These are phyloP conservation scores for Trichoderma harzianum DNA, from an alignment of 2,329 filamentous ascomycete genomes.

Conservation along the genomic window DNA sequence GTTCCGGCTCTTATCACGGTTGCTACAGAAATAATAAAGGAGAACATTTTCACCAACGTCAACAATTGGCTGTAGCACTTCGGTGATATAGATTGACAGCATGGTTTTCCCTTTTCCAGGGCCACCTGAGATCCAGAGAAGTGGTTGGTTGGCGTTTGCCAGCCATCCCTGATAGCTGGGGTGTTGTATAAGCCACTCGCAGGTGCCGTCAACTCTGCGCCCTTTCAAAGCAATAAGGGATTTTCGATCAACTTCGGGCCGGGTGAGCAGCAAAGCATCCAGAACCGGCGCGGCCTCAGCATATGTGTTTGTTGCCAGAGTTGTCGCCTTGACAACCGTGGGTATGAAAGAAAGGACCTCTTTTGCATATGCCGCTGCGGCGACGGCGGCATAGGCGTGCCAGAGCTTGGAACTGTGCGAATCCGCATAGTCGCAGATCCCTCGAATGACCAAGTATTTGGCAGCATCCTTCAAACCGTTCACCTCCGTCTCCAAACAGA, in stretches of 20 bases:
- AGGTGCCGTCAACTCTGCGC: constrained; percentile 1
- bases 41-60: background rate
- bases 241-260: background rate
- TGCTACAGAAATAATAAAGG: constrained; percentile 5
- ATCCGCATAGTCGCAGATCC: constrained; percentile 3
- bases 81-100: constrained; percentile 3
- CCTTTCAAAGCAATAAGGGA: constrained; percentile 2
- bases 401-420: background rate
- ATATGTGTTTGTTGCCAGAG: constrained; percentile 6
- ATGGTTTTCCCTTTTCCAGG: constrained; percentile 8
- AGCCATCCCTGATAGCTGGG: constrained; percentile 1
- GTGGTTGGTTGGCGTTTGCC: background rate
- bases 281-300: background rate
- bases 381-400: background rate
- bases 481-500: constrained; percentile 1
- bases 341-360: constrained; percentile 4
- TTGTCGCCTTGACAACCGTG: background rate
- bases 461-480: background rate
- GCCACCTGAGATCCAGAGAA: constrained; percentile 2
- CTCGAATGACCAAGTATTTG: background rate
- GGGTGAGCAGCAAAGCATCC: background rate
- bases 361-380: background rate
- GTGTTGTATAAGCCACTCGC: constrained; percentile 3
- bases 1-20: constrained; percentile 1
- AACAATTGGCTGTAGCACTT: background rate